phyloP scores from a whole-genome alignment of 805 yeast species.

The Saccharomycopsis fodiens region DNA sequence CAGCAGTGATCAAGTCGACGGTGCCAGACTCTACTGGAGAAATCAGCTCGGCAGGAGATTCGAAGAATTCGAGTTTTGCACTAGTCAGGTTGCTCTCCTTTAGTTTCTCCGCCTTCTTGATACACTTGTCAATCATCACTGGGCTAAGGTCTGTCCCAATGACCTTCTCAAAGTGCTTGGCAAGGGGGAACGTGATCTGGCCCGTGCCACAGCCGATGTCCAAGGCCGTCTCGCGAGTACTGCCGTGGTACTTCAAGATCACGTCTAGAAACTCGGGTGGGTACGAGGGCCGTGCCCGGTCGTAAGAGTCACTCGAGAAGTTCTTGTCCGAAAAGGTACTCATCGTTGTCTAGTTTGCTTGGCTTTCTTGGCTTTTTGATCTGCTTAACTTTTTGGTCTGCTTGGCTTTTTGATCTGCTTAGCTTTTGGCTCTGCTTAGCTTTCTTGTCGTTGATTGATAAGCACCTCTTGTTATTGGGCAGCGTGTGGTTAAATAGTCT shows the following conservation, averaged over 20 bases:
- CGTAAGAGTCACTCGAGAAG: conserved; percentile 30
- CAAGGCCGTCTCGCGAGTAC: conserved; percentile 33
- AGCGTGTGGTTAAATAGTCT: no score
- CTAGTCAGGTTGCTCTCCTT: no score
- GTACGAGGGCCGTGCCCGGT: conserved; percentile 58
- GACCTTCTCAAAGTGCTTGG: conserved; percentile 37
- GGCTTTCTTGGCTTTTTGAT: no score
- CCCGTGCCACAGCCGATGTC: conserved; percentile 85
- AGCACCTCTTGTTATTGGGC: no score
- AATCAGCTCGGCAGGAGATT: conserved; percentile 23
- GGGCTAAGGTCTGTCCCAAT: conserved; percentile 59
- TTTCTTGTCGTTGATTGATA: no score
- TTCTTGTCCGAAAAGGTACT: background rate
- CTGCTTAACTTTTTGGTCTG: no score
- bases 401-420: no score
- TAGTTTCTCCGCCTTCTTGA: conserved; percentile 20
- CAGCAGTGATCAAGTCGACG: conserved; percentile 66
- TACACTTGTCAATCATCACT: conserved; percentile 40
- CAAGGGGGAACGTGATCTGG: conserved; percentile 51
- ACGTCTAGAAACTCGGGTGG: conserved; percentile 42
- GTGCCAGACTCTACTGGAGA: conserved; percentile 28
- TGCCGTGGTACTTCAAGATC: conserved; percentile 36
- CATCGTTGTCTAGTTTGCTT: no score
- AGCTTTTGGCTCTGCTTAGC: no score
- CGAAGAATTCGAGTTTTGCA: conserved; percentile 25